Base-by-base conservation (phyloP, 2,329 filamentous ascomycete species). In the Ophiosphaerella narmari region DNA sequence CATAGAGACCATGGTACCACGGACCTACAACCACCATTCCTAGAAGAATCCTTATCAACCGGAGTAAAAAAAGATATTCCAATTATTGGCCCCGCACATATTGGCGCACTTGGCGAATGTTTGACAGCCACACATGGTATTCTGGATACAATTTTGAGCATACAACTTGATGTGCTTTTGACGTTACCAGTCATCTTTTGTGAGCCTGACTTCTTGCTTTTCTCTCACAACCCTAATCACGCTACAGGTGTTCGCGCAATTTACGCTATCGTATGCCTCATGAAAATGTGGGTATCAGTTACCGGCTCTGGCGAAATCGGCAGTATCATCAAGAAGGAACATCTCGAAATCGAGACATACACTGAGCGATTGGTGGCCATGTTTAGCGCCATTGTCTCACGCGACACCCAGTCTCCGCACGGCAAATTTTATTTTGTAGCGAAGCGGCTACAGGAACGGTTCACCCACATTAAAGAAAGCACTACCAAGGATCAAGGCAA, bases 281-380 rank as follows among this genome's bases (percentile, higher is more conserved):
- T 84, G 70, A 85, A 84, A 60, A 79, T 85, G 74, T 83, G 82
- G 68, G 80, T 83, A 40, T 80, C 81, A 1, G 75, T 79, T 6
- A 78, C 75, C 4, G 74, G 72, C n/a, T 77, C 78, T 4, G 73
- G 73, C 16, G 78, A 82, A 58, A 70, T 82, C 1, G 74, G 76
- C 42, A 79, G 73, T 53, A 74, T 80, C 46, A 78, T 82, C 66
- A 74, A 75, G 34, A 72, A 76, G 32, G 74, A 78, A 37, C 74
- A 77, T 37, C 66, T 81, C 8, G 68, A 73, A n/a, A 75, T 81
- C 21, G 77, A 80, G 32, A 59, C 71, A 46, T 77, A 76, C 51
- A 70, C 77, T n/a, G 76, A 77, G 46, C 72, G 72, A 16, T 62
- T 80, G 31, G 77, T 79, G 52, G 62, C 68, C 34, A 67, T 79